A percentile compares a stretch with the other conserved stretches of the same genome.
Evolutionary conservation across 345 rosid species (phyloP).

Genomic region (Hibiscus tridactylites): DNA sequence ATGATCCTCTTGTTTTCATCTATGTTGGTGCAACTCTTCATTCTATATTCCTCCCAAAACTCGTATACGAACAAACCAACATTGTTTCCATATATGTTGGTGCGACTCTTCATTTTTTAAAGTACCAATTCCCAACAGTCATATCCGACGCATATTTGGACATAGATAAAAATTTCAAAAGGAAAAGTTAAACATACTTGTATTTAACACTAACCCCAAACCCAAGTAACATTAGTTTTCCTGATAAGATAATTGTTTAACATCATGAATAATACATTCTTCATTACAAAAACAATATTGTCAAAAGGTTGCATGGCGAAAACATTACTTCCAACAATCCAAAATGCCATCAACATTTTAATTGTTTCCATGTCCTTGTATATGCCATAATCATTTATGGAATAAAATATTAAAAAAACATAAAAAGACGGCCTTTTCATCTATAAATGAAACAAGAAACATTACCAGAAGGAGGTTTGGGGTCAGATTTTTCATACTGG

Average conservation of each 20-base stretch:
- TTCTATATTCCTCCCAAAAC: background rate
- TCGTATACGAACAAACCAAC: background rate
- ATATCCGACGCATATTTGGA: no score
- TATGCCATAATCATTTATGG: background rate
- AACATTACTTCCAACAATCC: background rate
- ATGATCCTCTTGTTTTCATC: no score
- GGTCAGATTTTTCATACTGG: slow-evolving; percentile 36
- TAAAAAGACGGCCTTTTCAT: background rate
- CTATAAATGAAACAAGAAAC: background rate
- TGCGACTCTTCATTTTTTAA: no score
- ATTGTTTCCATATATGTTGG: background rate
- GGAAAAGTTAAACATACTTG: no score
- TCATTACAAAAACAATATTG: background rate
- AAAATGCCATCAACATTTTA: background rate
- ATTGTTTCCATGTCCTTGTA: background rate
- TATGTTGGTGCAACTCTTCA: no score
- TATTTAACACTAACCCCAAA: no score
- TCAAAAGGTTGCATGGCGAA: background rate
- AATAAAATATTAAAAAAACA: background rate
- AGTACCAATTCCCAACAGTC: no score
- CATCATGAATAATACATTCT: background rate
- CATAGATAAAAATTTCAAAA: no score
- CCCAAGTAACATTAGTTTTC: no score
- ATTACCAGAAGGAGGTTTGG: slow-evolving; percentile 32
- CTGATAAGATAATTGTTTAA: background rate